These are phyloP conservation scores for Symbiotaphrina buchneri DNA, from an alignment of 495 filamentous ascomycete genomes.

Conservation along the genomic window DNA sequence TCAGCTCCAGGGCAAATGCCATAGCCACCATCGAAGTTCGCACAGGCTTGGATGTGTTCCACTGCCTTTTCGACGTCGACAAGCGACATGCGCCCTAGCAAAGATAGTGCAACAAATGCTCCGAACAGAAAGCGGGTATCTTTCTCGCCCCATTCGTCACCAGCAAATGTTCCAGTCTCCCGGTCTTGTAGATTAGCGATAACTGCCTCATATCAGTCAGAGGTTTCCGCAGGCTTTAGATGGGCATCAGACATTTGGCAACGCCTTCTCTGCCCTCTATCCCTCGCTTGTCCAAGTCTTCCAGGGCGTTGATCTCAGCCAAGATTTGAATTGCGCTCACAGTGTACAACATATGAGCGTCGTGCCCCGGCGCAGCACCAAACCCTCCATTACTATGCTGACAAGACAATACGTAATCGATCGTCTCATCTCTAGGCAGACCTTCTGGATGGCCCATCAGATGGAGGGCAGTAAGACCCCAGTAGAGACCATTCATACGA, in stretches of 20 bases:
- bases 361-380: constrained; percentile 80
- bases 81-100: constrained; percentile 44
- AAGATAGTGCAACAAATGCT: constrained; percentile 65
- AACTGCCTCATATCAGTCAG: constrained; percentile 20
- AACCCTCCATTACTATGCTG: constrained; percentile 77
- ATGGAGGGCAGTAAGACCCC: constrained; percentile 79
- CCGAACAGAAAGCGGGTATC: constrained; percentile 90
- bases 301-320: constrained; percentile 60
- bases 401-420: constrained; percentile 83
- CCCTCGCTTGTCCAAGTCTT: constrained; percentile 48
- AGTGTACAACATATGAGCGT: constrained; percentile 88
- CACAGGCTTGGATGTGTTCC: constrained; percentile 51
- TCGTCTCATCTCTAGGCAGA: constrained; percentile 56
- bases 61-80: constrained; percentile 65
- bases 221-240: neutral
- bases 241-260: constrained; percentile 37
- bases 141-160: constrained; percentile 88
- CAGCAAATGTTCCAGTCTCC: constrained; percentile 66
- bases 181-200: constrained; percentile 63
- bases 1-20: constrained; percentile 76
- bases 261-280: constrained; percentile 44
- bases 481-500: constrained; percentile 85
- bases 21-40: constrained; percentile 86
- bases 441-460: constrained; percentile 60
- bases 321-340: constrained; percentile 85